phyloP scores from a whole-genome alignment of 768 basidiomycete species.

The Hypholoma sublateritium region DNA sequence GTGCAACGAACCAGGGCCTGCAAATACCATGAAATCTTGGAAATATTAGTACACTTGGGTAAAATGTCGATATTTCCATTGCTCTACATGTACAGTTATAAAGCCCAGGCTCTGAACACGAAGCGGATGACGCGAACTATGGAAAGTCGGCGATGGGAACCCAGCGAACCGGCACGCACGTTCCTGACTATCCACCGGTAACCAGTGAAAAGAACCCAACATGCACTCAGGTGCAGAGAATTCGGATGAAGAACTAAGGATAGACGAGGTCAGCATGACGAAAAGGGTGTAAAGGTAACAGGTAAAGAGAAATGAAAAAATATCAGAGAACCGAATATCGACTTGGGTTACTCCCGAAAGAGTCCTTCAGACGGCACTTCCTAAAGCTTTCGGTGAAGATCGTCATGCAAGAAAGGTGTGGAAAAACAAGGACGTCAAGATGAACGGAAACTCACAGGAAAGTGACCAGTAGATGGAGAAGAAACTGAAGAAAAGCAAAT shows the following conservation, averaged over 20 bases:
- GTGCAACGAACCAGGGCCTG: too few relatives aligned
- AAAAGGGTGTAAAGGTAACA: background rate
- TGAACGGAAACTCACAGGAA: constrained; percentile 2
- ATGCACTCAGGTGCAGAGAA: background rate
- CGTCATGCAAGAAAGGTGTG: constrained; percentile 32
- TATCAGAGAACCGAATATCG: constrained; percentile 58
- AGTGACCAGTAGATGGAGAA: too few relatives aligned
- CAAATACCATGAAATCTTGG: background rate
- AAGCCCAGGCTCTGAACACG: constrained; percentile 1
- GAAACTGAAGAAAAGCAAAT: too few relatives aligned
- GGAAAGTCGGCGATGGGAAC: background rate
- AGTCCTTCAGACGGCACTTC: constrained; percentile 60
- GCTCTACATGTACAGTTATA: background rate
- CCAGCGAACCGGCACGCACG: constrained; percentile 10
- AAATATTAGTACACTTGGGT: background rate
- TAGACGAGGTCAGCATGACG: constrained; percentile 14
- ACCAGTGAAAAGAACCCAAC: background rate
- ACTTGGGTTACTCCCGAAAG: constrained; percentile 39
- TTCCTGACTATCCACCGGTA: constrained; percentile 4
- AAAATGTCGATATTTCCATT: background rate
- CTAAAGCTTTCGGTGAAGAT: constrained; percentile 51
- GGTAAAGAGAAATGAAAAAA: constrained; percentile 16
- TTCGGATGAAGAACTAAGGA: background rate
- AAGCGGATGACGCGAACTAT: constrained; percentile 10
- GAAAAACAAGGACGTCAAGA: background rate